phyloP scores from a whole-genome alignment of 1,284 basidiomycete species.

The Pascua sp. region DNA sequence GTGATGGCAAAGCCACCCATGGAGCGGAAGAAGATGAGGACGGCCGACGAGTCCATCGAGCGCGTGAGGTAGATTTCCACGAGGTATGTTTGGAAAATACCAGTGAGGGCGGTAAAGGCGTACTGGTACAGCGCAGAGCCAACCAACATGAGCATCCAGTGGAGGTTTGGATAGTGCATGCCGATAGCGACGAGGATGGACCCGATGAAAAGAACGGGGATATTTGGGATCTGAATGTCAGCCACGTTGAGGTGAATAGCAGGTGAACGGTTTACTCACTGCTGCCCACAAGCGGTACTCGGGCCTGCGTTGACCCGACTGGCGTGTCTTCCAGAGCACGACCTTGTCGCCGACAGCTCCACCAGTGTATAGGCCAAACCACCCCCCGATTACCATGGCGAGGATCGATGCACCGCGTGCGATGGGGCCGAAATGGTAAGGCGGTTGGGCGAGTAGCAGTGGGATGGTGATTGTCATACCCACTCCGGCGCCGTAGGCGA shows the following conservation, averaged over 20 bases:
- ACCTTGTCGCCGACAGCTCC: slow-evolving; percentile 39
- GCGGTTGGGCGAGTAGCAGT: slow-evolving; percentile 37
- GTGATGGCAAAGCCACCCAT: slow-evolving; percentile 44
- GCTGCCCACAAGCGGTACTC: slow-evolving; percentile 45
- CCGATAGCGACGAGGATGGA: slow-evolving; percentile 37
- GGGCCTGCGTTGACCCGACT: slow-evolving; percentile 35
- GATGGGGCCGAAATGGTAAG: slow-evolving; percentile 37
- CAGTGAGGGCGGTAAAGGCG: slow-evolving; percentile 31
- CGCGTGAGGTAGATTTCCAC: slow-evolving; percentile 40
- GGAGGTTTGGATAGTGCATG: slow-evolving; percentile 31
- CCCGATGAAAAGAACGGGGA: slow-evolving; percentile 37
- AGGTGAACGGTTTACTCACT: too few relatives aligned
- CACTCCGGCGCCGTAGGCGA: slow-evolving; percentile 39
- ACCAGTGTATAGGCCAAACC: slow-evolving; percentile 44
- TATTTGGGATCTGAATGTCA: slow-evolving; percentile 8
- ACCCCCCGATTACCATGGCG: slow-evolving; percentile 39
- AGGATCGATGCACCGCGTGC: slow-evolving; percentile 39
- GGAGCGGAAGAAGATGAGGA: slow-evolving; percentile 48
- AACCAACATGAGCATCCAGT: slow-evolving; percentile 42
- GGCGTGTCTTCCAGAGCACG: slow-evolving; percentile 34
- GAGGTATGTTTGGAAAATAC: slow-evolving; percentile 36
- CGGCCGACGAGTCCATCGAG: slow-evolving; percentile 42
- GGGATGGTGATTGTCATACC: slow-evolving; percentile 43
- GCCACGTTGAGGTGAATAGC: too few relatives aligned
- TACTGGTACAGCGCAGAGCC: slow-evolving; percentile 41